Evolutionary conservation across 495 filamentous ascomycete genomes (phyloP).

Genomic region (Xylaria venustula): DNA sequence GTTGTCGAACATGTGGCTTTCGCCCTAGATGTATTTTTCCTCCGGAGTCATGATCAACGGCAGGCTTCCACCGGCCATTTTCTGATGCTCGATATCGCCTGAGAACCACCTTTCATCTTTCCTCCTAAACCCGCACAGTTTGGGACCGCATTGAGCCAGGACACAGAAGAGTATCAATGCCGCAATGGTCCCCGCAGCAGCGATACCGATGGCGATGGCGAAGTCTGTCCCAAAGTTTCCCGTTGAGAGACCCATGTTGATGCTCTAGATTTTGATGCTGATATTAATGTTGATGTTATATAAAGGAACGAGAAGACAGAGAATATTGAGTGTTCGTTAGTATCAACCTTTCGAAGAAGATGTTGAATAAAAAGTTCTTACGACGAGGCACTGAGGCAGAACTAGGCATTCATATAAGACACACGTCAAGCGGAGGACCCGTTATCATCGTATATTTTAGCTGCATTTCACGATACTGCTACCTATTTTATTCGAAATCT

Average conservation of each 20-base stretch:
- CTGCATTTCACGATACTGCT: too few relatives aligned
- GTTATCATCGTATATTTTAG: not conserved
- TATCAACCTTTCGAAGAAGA: too few relatives aligned
- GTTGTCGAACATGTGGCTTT: too few relatives aligned
- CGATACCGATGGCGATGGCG: conserved; percentile 20
- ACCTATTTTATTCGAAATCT: too few relatives aligned
- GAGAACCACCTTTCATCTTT: conserved; percentile 23
- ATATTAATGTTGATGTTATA: not conserved
- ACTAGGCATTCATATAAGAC: not conserved
- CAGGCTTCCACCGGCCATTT: not conserved
- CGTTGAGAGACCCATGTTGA: not conserved
- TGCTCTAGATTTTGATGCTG: not conserved
- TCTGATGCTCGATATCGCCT: not conserved
- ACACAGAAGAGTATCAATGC: conserved; percentile 20
- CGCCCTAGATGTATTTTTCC: not conserved
- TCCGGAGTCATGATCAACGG: not conserved
- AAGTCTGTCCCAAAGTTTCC: conserved; percentile 17
- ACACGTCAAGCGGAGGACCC: not conserved
- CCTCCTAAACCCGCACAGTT: conserved; percentile 16
- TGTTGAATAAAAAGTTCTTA: not conserved
- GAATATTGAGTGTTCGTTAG: too few relatives aligned
- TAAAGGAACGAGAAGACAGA: too few relatives aligned
- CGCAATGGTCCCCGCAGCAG: conserved; percentile 11
- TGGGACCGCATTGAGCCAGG: conserved; percentile 22
- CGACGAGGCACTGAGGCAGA: not conserved